phyloP scores from a whole-genome alignment of 2,329 filamentous ascomycete species.

The Verticillium dahliae region DNA sequence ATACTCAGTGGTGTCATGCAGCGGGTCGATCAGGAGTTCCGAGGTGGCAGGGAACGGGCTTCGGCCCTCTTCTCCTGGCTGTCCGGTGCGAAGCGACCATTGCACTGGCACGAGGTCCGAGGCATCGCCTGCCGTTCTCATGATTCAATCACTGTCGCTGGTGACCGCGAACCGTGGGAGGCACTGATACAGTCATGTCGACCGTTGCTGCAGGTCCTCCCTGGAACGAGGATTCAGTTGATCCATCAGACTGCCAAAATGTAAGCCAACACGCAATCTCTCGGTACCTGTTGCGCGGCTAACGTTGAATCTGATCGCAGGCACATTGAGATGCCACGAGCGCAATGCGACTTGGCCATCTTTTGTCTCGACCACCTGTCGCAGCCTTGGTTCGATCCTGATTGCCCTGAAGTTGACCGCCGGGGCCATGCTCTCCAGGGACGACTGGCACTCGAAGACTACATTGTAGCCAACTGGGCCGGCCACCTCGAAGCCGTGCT shows the following conservation, averaged over 20 bases:
- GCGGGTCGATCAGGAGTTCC: neutral
- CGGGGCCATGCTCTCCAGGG: constrained; percentile 14
- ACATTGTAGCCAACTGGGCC: constrained; percentile 26
- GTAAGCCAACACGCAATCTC: neutral
- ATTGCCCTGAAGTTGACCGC: constrained; percentile 7
- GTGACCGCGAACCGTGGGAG: neutral
- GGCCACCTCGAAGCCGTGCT: constrained; percentile 21
- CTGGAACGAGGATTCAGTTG: constrained; percentile 24
- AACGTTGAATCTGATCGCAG: constrained; percentile 15
- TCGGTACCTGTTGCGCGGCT: constrained; percentile 4
- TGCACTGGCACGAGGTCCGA: constrained; percentile 32
- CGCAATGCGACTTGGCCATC: constrained; percentile 22
- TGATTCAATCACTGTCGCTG: neutral
- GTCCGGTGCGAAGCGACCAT: constrained; percentile 27
- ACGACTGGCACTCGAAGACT: constrained; percentile 29
- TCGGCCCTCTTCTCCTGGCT: constrained; percentile 30
- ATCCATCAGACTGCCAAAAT: constrained; percentile 28
- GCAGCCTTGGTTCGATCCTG: constrained; percentile 20
- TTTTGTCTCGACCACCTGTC: constrained; percentile 27
- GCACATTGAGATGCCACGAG: constrained; percentile 14
- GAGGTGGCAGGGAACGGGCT: neutral
- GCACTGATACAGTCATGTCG: neutral
- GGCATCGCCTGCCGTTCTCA: neutral
- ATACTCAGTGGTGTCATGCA: neutral
- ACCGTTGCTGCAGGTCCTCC: constrained; percentile 24